These are phyloP conservation scores for Monosporascus sp. DNA, from an alignment of 2,329 filamentous ascomycete species.

Conservation along the genomic window DNA sequence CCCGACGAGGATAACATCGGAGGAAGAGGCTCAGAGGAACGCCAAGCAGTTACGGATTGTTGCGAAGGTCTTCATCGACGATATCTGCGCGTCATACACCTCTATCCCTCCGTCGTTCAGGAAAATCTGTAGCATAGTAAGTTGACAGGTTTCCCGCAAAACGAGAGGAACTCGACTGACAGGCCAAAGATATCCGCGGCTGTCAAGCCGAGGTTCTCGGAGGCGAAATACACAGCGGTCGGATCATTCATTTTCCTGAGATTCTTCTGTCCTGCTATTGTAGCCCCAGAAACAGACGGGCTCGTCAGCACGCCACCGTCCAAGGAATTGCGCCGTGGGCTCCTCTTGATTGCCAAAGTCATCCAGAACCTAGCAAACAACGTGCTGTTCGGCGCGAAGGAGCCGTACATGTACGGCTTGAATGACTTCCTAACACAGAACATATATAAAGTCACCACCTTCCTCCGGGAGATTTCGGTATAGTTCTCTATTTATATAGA, in stretches of 20 bases:
- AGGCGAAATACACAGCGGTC: conserved; percentile 67
- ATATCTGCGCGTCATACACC: conserved; percentile 58
- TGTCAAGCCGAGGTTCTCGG: conserved; percentile 59
- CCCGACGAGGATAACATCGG: conserved; percentile 52
- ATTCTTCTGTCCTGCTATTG: conserved; percentile 68
- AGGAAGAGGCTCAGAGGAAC: conserved; percentile 61
- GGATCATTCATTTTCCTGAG: conserved; percentile 67
- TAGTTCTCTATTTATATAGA: conserved; percentile 16
- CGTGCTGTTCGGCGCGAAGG: conserved; percentile 65
- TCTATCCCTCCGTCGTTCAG: conserved; percentile 60
- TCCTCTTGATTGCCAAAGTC: conserved; percentile 65
- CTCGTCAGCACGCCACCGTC: conserved; percentile 56
- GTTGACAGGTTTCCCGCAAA: conserved; percentile 17
- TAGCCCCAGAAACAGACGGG: conserved; percentile 62
- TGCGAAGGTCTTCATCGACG: conserved; percentile 65
- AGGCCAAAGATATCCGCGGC: conserved; percentile 49
- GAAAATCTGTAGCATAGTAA: conserved; percentile 61
- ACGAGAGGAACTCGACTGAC: conserved; percentile 5
- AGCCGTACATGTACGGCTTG: conserved; percentile 66
- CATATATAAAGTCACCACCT: conserved; percentile 62
- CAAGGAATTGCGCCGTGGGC: conserved; percentile 63
- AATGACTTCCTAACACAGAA: conserved; percentile 65
- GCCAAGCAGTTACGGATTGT: conserved; percentile 60
- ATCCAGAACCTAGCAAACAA: conserved; percentile 69
- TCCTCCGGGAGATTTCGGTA: conserved; percentile 62